Evolutionary conservation across 345 rosid genomes (phyloP).

Genomic region (Corymbia maculata): DNA sequence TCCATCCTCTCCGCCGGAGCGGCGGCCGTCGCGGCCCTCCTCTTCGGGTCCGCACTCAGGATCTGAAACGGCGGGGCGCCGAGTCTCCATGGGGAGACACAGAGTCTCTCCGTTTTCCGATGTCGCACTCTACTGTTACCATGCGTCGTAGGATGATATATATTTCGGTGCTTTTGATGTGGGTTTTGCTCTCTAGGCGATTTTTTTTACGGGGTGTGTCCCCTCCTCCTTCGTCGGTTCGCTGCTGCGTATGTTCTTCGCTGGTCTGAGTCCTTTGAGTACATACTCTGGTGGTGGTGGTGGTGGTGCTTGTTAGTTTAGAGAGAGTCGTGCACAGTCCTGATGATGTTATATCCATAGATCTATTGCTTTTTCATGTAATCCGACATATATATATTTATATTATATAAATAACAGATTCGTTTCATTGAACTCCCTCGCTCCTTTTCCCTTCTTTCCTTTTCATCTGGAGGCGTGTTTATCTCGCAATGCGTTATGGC

Average conservation of each 20-base stretch:
- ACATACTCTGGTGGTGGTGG: background rate
- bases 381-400: background rate
- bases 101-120: background rate
- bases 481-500: too few species aligned
- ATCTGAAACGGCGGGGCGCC: slow-evolving; percentile 15
- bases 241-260: background rate
- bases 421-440: background rate
- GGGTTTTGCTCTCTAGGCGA: background rate
- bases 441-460: background rate
- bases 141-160: background rate
- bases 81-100: background rate
- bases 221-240: background rate
- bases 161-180: background rate
- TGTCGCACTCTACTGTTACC: background rate
- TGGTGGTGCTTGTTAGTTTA: background rate
- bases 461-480: background rate
- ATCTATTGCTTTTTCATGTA: background rate
- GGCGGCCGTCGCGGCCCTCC: slow-evolving; percentile 25
- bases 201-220: background rate
- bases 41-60: slow-evolving; percentile 40
- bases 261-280: background rate
- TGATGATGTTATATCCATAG: background rate
- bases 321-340: background rate
- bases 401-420: background rate
- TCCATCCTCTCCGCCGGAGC: slow-evolving; percentile 24